These are phyloP conservation scores for Nepenthes alata DNA, from an alignment of 179 eudicot genomes.

Conservation along the genomic window DNA sequence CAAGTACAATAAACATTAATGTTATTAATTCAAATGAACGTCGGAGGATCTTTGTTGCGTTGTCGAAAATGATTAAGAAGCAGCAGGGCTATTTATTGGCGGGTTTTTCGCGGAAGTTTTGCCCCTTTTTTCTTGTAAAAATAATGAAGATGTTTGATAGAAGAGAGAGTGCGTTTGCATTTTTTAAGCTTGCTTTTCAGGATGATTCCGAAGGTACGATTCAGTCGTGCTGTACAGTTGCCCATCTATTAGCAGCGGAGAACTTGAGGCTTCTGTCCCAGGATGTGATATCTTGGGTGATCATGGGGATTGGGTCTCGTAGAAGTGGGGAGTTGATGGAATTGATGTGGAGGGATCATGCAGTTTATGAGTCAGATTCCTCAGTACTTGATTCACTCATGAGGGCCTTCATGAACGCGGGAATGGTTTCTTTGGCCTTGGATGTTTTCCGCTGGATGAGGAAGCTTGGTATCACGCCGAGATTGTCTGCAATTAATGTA, in stretches of 20 bases:
- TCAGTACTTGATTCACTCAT: conserved; percentile 71
- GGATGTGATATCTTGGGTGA: conserved; percentile 56
- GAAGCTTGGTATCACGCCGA: conserved; percentile 43
- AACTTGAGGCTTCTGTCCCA: conserved; percentile 41
- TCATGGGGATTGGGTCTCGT: conserved; percentile 39
- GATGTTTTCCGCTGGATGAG: conserved; percentile 52
- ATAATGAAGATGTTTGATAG: conserved; percentile 40
- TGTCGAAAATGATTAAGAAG: conserved; percentile 38
- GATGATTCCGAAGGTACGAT: conserved; percentile 32
- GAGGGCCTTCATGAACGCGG: conserved; percentile 64
- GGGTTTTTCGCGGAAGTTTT: conserved; percentile 38
- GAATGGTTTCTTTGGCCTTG: conserved; percentile 36
- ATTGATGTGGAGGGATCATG: conserved; percentile 49
- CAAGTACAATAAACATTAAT: conserved; percentile 11
- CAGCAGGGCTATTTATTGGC: conserved; percentile 20
- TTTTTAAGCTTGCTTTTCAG: conserved; percentile 48
- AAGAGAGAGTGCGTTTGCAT: conserved; percentile 42
- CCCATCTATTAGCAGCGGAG: conserved; percentile 36
- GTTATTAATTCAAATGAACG: conserved; percentile 48
- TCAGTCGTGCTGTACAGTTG: conserved; percentile 39
- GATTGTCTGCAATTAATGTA: conserved; percentile 37
- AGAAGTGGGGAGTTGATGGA: conserved; percentile 46
- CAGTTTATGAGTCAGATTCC: conserved; percentile 37
- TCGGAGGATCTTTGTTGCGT: conserved; percentile 37
- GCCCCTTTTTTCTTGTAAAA: conserved; percentile 51